Percentiles rank a stretch among this genome's conserved stretches.
phyloP scores from a whole-genome alignment of 257 asterid species.

The Hygrophila difformis region DNA sequence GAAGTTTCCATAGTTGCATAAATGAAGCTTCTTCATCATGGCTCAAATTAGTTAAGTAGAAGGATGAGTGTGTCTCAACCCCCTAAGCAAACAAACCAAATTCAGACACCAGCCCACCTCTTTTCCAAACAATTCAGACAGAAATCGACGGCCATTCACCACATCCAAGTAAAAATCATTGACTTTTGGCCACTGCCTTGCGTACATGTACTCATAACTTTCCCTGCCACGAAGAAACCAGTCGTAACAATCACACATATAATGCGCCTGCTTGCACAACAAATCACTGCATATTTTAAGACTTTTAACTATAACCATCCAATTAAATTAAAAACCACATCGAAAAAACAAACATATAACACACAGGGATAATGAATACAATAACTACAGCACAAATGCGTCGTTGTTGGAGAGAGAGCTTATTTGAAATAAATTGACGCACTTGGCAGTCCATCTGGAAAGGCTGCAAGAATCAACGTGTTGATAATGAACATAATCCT shows the following conservation, averaged over 20 bases:
- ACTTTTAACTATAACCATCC: too few species aligned
- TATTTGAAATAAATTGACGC: conserved; percentile 4
- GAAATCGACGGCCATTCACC: conserved; percentile 52
- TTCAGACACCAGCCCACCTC: conserved; percentile 46
- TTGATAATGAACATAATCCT: conserved; percentile 42
- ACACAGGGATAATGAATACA: too few species aligned
- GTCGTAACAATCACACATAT: conserved; percentile 1
- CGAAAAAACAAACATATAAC: background rate
- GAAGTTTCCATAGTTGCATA: too few species aligned
- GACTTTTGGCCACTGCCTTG: conserved; percentile 67
- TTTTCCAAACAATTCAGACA: conserved; percentile 46
- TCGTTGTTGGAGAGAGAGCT: background rate
- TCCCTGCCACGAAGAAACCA: conserved; percentile 47
- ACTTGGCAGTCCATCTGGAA: conserved; percentile 68
- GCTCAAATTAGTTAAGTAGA: too few species aligned
- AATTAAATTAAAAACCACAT: too few species aligned
- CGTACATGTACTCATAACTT: conserved; percentile 73
- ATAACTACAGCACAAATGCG: too few species aligned
- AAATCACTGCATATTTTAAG: background rate
- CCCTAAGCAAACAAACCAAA: too few species aligned
- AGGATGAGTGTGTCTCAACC: too few species aligned
- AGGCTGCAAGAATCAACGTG: conserved; percentile 63
- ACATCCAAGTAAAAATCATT: conserved; percentile 54
- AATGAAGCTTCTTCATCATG: too few species aligned
- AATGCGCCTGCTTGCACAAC: background rate